These are phyloP conservation scores for Colletotrichum paranaense DNA, from an alignment of 2,329 filamentous ascomycete species.

Conservation along the genomic window DNA sequence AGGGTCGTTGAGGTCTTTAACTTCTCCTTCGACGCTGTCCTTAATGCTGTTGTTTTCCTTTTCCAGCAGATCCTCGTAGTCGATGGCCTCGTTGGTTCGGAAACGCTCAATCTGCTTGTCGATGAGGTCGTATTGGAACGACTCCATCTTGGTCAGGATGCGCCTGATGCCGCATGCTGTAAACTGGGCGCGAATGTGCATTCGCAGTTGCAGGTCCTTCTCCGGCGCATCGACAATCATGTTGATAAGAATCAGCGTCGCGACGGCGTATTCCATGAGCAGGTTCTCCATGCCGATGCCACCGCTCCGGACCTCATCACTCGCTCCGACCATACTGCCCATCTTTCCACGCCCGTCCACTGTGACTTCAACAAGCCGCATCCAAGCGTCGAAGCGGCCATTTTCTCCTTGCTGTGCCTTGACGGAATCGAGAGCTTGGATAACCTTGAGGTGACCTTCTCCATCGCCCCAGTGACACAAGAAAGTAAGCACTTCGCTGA, in stretches of 20 bases:
- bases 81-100: slow-evolving; percentile 93
- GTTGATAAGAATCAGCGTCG: slow-evolving; percentile 94
- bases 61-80: slow-evolving; percentile 97
- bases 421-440: slow-evolving; percentile 92
- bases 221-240: slow-evolving; percentile 95
- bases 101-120: slow-evolving; percentile 98
- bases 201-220: slow-evolving; percentile 87
- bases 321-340: slow-evolving; percentile 96
- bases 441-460: slow-evolving; percentile 90
- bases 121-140: slow-evolving; percentile 97
- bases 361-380: slow-evolving; percentile 97
- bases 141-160: slow-evolving; percentile 95
- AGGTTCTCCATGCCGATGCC: slow-evolving; percentile 99
- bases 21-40: slow-evolving; percentile 85
- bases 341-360: slow-evolving; percentile 98
- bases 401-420: slow-evolving; percentile 91
- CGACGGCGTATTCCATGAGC: slow-evolving; percentile 98
- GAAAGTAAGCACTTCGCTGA: slow-evolving; percentile 96
- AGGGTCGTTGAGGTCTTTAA: slow-evolving; percentile 93
- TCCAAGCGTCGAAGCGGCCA: slow-evolving; percentile 97
- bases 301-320: slow-evolving; percentile 93
- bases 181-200: slow-evolving; percentile 96
- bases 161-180: slow-evolving; percentile 95
- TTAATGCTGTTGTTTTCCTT: slow-evolving; percentile 90
- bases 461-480: slow-evolving; percentile 93